Conservation (phyloP, 2,329 filamentous ascomycete genomes). For the Fusarium nisikadoi region DNA sequence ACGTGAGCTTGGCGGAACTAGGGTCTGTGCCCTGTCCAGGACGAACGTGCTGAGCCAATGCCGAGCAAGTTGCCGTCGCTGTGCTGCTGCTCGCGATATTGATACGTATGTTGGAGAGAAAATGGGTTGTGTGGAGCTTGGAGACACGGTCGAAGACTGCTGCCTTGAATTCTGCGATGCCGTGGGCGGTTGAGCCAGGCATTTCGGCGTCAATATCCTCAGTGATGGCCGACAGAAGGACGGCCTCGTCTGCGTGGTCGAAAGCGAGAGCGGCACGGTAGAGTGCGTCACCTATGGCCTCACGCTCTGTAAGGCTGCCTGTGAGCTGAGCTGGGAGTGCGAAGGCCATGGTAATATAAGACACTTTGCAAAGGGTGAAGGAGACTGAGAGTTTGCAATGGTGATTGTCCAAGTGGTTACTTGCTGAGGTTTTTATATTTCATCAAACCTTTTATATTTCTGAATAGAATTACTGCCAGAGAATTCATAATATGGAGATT, state of each 20-base stretch:
- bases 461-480: background rate
- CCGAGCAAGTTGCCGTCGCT: background rate
- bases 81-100: background rate
- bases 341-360: background rate
- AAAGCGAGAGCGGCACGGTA: background rate
- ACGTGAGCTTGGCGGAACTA: background rate
- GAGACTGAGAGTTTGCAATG: background rate
- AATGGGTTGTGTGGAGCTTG: background rate
- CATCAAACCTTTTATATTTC: background rate
- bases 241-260: background rate
- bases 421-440: background rate
- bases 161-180: background rate
- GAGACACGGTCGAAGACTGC: background rate
- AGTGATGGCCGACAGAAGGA: background rate
- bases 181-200: background rate
- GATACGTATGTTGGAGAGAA: background rate
- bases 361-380: background rate
- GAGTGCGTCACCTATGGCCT: background rate
- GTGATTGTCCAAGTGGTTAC: background rate
- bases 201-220: background rate
- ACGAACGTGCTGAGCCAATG: background rate
- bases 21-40: background rate
- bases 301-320: background rate
- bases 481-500: background rate
- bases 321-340: background rate